These are phyloP conservation scores for Populus ilicifolia DNA, from an alignment of 345 rosid species.

Conservation along the genomic window DNA sequence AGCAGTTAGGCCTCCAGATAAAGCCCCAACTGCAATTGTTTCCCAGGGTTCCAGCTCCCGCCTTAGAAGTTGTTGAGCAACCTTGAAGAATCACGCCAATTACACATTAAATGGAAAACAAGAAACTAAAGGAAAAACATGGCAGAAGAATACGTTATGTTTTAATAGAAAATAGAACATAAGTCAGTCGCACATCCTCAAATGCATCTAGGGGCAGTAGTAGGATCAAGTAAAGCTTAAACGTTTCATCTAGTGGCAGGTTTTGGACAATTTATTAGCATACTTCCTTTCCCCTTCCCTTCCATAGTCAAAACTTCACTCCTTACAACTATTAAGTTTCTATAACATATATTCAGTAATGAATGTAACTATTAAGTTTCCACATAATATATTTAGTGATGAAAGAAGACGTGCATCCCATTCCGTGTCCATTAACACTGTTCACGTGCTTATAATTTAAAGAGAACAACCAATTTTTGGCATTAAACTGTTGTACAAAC, in stretches of 20 bases:
- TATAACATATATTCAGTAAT: background rate
- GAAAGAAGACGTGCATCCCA: background rate
- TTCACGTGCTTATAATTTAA: background rate
- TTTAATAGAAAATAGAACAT: background rate
- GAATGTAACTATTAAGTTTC: background rate
- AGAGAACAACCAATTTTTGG: background rate
- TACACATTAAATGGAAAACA: background rate
- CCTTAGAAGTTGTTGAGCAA: conserved; percentile 58
- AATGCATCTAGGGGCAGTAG: background rate
- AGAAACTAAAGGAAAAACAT: background rate
- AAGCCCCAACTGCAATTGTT: conserved; percentile 76
- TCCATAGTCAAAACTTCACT: background rate
- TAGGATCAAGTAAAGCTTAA: background rate
- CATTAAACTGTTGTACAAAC: background rate
- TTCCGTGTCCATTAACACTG: background rate
- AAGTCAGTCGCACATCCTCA: background rate
- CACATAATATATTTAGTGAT: background rate
- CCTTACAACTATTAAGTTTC: background rate
- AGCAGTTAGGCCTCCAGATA: conserved; percentile 92
- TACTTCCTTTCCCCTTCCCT: background rate
- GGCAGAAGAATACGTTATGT: background rate
- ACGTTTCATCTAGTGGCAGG: background rate
- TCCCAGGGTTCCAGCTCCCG: conserved; percentile 97
- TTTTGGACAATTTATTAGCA: background rate
- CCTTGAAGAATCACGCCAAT: conserved; percentile 34